Conservation (phyloP, 192 early-diverging fungal species). For the Podila horticola region DNA sequence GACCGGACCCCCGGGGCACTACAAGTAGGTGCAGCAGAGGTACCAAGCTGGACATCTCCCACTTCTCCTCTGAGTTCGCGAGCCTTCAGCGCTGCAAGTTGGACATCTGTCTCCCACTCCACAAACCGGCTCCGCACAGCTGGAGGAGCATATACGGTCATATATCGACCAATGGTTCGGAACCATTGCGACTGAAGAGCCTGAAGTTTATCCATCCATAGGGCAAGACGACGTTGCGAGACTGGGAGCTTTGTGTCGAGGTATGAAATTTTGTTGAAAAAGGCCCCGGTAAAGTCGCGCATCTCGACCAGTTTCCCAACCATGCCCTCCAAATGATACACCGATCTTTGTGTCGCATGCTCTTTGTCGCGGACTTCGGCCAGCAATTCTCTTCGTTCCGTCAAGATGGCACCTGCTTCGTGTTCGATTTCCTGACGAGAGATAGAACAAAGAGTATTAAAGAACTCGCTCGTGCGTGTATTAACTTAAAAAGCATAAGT, state of each 20-base stretch:
- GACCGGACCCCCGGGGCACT: background rate
- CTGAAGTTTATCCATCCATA: slow-evolving; percentile 49
- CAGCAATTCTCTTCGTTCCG: slow-evolving; percentile 23
- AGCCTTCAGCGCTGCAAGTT: slow-evolving; percentile 24
- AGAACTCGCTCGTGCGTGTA: too few species aligned
- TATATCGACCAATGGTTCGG: slow-evolving; percentile 35
- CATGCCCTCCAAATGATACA: slow-evolving; percentile 47
- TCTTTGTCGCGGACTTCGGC: slow-evolving; percentile 34
- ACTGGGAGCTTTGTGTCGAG: slow-evolving; percentile 48
- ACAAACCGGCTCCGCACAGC: slow-evolving; percentile 28
- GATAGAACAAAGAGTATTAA: background rate
- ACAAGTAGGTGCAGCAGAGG: background rate
- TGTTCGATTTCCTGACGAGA: slow-evolving; percentile 20
- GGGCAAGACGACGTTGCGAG: slow-evolving; percentile 27
- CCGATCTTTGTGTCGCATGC: slow-evolving; percentile 40
- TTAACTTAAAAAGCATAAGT: background rate
- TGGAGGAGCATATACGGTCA: slow-evolving; percentile 32
- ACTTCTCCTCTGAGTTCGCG: slow-evolving; percentile 34
- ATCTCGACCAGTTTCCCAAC: slow-evolving; percentile 44
- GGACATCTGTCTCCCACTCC: slow-evolving; percentile 36
- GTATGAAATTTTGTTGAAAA: slow-evolving; percentile 50
- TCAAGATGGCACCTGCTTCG: slow-evolving; percentile 21
- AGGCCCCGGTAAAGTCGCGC: slow-evolving; percentile 46
- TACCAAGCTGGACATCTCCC: slow-evolving; percentile 8
- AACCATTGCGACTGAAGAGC: slow-evolving; percentile 45